These are phyloP conservation scores for Thymus mandschuricus DNA, from an alignment of 257 asterid genomes.

Conservation along the genomic window DNA sequence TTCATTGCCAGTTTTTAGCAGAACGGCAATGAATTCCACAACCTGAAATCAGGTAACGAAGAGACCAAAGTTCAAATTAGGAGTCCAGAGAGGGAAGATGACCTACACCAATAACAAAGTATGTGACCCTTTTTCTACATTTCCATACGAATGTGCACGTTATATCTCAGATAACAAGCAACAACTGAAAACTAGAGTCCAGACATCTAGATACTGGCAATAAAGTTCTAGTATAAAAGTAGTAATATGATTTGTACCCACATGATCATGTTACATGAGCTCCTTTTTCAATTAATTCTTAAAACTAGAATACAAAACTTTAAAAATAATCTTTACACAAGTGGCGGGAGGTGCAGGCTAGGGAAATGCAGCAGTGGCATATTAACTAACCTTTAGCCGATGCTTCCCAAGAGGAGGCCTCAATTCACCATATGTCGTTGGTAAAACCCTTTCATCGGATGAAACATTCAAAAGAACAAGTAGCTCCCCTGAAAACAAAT, in stretches of 20 bases:
- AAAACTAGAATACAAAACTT: background rate
- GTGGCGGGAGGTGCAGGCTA: background rate
- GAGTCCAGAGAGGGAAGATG: background rate
- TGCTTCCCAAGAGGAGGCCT: slow-evolving; percentile 98
- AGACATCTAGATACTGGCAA: background rate
- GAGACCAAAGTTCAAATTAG: background rate
- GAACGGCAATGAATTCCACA: slow-evolving; percentile 83
- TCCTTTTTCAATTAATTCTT: slow-evolving; percentile 2
- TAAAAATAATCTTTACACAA: background rate
- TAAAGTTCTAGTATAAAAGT: background rate
- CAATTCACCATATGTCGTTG: slow-evolving; percentile 86
- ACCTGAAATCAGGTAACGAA: slow-evolving; percentile 51
- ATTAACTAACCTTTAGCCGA: slow-evolving; percentile 77
- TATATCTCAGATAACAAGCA: slow-evolving; percentile 2
- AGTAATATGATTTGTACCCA: slow-evolving; percentile 1
- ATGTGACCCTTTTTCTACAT: background rate
- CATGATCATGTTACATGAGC: slow-evolving; percentile 10
- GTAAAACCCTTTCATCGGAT: slow-evolving; percentile 74
- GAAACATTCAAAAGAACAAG: slow-evolving; percentile 74
- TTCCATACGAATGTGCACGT: slow-evolving; percentile 7
- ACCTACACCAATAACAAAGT: slow-evolving; percentile 9
- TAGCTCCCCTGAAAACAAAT: slow-evolving; percentile 69
- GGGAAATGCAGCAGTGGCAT: slow-evolving; percentile 17
- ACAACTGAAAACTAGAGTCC: background rate
- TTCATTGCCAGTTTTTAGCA: slow-evolving; percentile 84